Evolutionary conservation across 148 eudicot species (phyloP).

Genomic region (Beta vulgaris): DNA sequence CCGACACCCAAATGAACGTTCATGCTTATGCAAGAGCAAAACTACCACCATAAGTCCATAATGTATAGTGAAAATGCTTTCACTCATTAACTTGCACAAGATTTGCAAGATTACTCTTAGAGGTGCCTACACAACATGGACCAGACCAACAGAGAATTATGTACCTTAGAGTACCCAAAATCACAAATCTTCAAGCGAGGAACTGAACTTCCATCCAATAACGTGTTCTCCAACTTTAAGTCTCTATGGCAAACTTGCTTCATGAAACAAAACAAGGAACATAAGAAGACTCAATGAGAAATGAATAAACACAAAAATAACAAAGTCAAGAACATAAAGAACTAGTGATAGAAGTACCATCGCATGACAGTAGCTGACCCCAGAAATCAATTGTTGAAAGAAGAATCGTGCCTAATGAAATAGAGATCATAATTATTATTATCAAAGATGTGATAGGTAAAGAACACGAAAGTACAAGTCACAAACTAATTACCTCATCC

Average conservation of each 20-base stretch:
- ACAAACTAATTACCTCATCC: conserved; percentile 61
- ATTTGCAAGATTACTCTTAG: neutral
- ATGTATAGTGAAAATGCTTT: neutral
- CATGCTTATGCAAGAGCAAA: neutral
- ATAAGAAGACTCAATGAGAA: neutral
- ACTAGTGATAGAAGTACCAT: conserved; percentile 48
- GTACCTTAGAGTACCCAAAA: conserved; percentile 95
- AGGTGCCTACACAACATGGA: neutral
- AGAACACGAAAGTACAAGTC: neutral
- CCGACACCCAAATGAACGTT: neutral
- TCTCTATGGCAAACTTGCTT: conserved; percentile 98
- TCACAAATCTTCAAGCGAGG: conserved; percentile 93
- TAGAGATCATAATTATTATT: conserved; percentile 8
- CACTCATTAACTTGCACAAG: neutral
- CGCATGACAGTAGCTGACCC: conserved; percentile 94
- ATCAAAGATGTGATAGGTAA: neutral
- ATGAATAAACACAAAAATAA: neutral
- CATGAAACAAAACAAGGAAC: conserved; percentile 22
- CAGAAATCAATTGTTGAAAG: conserved; percentile 90
- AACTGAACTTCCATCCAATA: conserved; percentile 88
- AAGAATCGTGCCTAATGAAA: conserved; percentile 76
- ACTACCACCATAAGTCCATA: too few relatives aligned
- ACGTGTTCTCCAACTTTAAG: conserved; percentile 80
- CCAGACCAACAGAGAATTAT: neutral
- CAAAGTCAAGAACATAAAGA: neutral